phyloP scores from a whole-genome alignment of 345 rosid species.

The Eutrema yunnanense region DNA sequence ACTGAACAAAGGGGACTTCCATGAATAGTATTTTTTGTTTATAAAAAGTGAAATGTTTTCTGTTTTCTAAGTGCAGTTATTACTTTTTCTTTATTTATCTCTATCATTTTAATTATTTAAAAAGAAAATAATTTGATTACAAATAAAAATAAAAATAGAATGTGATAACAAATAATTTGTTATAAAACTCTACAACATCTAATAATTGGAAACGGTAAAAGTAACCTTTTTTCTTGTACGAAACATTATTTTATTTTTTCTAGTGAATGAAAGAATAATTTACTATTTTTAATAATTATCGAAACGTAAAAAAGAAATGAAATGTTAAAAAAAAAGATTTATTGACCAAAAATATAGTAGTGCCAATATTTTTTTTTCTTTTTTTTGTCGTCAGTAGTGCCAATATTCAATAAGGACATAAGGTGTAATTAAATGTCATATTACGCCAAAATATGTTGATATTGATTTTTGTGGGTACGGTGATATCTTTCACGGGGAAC shows the following conservation, averaged over 20 bases:
- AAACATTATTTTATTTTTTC: neutral
- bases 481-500: constrained; percentile 31
- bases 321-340: neutral
- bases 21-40: too few relatives aligned
- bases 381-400: neutral
- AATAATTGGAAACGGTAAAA: too few relatives aligned
- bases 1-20: too few relatives aligned
- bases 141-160: too few relatives aligned
- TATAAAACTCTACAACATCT: too few relatives aligned
- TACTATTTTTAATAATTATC: neutral
- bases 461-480: constrained; percentile 29
- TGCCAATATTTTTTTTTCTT: neutral
- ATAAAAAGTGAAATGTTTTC: too few relatives aligned
- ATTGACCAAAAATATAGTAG: neutral
- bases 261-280: neutral
- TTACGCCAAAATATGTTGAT: constrained; percentile 22
- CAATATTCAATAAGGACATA: neutral
- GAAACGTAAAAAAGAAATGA: neutral
- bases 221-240: neutral
- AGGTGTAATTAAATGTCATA: constrained; percentile 13
- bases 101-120: too few relatives aligned
- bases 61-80: too few relatives aligned
- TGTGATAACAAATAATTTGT: too few relatives aligned
- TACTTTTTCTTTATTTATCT: too few relatives aligned
- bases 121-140: too few relatives aligned